These are phyloP conservation scores for Hawksworthiomyces lignivorus DNA, from an alignment of 2,329 filamentous ascomycete genomes.

Conservation along the genomic window DNA sequence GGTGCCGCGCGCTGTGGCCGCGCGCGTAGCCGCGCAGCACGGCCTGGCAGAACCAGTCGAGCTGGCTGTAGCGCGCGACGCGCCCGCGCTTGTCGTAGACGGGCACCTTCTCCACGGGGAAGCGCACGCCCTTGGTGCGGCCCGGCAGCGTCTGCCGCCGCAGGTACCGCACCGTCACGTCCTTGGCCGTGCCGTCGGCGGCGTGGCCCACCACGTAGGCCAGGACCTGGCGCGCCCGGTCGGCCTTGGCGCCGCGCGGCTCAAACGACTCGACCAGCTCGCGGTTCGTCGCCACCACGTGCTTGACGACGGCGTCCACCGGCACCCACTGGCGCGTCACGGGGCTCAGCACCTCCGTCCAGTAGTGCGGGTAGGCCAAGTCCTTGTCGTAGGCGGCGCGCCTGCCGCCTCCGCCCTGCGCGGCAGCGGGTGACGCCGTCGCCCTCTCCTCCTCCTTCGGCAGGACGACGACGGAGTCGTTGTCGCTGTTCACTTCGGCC, in stretches of 20 bases:
- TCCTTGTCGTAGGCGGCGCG: constrained; percentile 58
- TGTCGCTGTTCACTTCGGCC: constrained; percentile 45
- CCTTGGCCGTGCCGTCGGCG: constrained; percentile 80
- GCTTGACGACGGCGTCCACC: constrained; percentile 67
- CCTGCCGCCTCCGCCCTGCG: neutral
- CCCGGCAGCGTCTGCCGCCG: constrained; percentile 76
- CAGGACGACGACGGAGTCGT: constrained; percentile 53
- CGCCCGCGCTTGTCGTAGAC: constrained; percentile 72
- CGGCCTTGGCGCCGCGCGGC: constrained; percentile 72
- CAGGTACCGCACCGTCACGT: constrained; percentile 87
- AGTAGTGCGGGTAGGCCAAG: constrained; percentile 80
- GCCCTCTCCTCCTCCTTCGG: constrained; percentile 35
- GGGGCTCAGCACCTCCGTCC: constrained; percentile 83
- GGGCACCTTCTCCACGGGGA: constrained; percentile 72
- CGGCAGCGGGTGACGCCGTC: constrained; percentile 18
- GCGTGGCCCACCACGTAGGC: constrained; percentile 83
- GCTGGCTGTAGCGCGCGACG: constrained; percentile 65
- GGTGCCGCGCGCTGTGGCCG: constrained; percentile 35
- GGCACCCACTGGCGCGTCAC: constrained; percentile 71
- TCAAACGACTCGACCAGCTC: constrained; percentile 71
- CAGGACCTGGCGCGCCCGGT: constrained; percentile 81
- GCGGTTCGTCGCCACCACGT: constrained; percentile 60
- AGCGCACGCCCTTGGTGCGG: constrained; percentile 77
- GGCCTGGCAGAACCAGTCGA: constrained; percentile 75
- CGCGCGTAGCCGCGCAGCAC: constrained; percentile 66